phyloP scores from a whole-genome alignment of 148 eudicot species.

The Diospyros lotus region DNA sequence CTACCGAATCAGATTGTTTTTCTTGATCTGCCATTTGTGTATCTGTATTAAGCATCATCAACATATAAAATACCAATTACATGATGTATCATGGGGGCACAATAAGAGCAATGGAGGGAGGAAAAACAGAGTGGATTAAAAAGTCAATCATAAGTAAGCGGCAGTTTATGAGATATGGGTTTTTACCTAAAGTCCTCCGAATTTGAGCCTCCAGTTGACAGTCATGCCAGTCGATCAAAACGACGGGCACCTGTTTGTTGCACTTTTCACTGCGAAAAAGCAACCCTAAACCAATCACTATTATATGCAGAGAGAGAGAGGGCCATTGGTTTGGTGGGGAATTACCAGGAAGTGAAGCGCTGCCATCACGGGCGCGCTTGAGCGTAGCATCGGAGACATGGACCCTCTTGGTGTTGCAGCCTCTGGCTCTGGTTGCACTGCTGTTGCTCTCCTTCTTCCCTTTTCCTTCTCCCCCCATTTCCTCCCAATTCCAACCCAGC shows the following conservation, averaged over 20 bases:
- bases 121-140: not conserved
- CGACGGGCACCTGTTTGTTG: slow-evolving; percentile 70
- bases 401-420: not conserved
- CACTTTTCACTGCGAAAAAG: slow-evolving; percentile 55
- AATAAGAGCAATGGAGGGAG: not conserved
- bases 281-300: not conserved
- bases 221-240: slow-evolving; percentile 70
- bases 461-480: not conserved
- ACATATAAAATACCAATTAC: not conserved
- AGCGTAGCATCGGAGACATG: not conserved
- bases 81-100: not conserved
- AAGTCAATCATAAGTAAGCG: not conserved
- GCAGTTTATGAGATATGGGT: not conserved
- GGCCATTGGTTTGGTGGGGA: not conserved
- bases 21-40: slow-evolving; percentile 22
- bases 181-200: slow-evolving; percentile 60
- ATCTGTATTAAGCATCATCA: slow-evolving; percentile 27
- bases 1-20: slow-evolving; percentile 1
- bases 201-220: slow-evolving; percentile 74
- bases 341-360: slow-evolving; percentile 9
- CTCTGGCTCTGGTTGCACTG: slow-evolving; percentile 1
- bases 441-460: not conserved
- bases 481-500: too few species aligned
- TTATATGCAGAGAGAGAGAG: too few species aligned
- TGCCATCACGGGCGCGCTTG: slow-evolving; percentile 11